Evolutionary conservation across 129 eudicot species (phyloP).

Genomic region (Lonicera japonica): DNA sequence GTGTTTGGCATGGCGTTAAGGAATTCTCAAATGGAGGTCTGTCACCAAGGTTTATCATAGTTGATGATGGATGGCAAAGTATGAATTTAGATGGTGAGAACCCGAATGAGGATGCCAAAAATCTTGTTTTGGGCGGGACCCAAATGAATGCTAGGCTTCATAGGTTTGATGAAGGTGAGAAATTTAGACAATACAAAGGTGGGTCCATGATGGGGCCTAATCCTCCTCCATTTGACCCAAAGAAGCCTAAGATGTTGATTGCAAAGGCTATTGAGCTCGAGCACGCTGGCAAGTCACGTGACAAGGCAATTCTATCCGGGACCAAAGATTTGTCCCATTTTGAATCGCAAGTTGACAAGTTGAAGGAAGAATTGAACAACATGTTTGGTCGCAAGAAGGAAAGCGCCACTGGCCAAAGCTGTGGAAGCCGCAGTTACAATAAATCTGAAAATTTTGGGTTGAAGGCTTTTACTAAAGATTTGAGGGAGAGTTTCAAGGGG

Average conservation of each 20-base stretch:
- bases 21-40: constrained; percentile 39
- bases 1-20: constrained; percentile 35
- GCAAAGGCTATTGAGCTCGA: constrained; percentile 48
- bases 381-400: constrained; percentile 17
- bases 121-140: constrained; percentile 43
- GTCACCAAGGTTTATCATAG: constrained; percentile 32
- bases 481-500: constrained; percentile 34
- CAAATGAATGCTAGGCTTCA: constrained; percentile 53
- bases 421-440: no score
- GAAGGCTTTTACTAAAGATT: constrained; percentile 44
- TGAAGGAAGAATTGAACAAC: constrained; percentile 25
- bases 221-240: constrained; percentile 32
- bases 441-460: constrained; percentile 21
- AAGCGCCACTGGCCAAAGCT: neutral
- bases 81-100: constrained; percentile 28
- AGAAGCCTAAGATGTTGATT: constrained; percentile 39
- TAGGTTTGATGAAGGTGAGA: constrained; percentile 43
- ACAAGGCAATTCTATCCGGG: constrained; percentile 26
- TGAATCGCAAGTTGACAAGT: constrained; percentile 17
- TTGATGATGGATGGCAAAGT: constrained; percentile 62
- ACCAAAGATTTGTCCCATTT: constrained; percentile 19
- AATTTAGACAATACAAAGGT: constrained; percentile 31
- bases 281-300: constrained; percentile 32
- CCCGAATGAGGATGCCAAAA: constrained; percentile 30
- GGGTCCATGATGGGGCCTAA: constrained; percentile 29